Evolutionary conservation across 83 land plant genomes (phyloP), one percentile per base, ranked within the genome.

Genomic region (Picea abies): DNA sequence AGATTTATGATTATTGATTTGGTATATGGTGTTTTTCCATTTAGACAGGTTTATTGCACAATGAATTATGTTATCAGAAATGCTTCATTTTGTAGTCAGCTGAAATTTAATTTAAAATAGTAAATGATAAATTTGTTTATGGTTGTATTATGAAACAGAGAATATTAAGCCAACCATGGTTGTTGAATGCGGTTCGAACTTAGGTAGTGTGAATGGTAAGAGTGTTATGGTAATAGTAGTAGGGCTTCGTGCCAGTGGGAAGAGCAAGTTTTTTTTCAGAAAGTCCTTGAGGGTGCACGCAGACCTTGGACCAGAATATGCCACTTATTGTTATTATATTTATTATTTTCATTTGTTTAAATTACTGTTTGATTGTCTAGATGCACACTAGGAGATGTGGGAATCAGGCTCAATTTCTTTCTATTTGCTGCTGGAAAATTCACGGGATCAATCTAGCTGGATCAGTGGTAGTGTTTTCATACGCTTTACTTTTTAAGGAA

Each of bases 211-310:
- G 61, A 89, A 67, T 72, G 79, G 61, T 39, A 89, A 86, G 73
- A 67, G 61, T 19, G 60, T 94, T 0, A 73, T 97, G 49, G 80
- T 95, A 81, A 80, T 97, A 25, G 86, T 97, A 61, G 91, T 97
- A 72, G 99, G 98, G 22, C 88, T 93, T 0, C 99, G 96, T 25
- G 99, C 96, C 0, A 94, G 98, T 73, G 99, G 98, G 19, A 97
- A 97, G 82, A 90, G 93, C 81, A 93, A 95, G 25, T 91, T 97
- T 83, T 97, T 98, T 80, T 32, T 1, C 85, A 88, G 6, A 79
- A 67, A 49, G 86, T 97, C 73, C 84, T 93, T 78, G 72, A 76
- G 19, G 64, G 84, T 81, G 86, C 93, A 60, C 69, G 79, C 25
- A 87, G 92, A 5, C 86, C 84, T 22, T 97, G 99, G 98, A 91